These are phyloP conservation scores for Gaeumannomyces tritici DNA, from an alignment of 2,329 filamentous ascomycete species.

Conservation along the genomic window DNA sequence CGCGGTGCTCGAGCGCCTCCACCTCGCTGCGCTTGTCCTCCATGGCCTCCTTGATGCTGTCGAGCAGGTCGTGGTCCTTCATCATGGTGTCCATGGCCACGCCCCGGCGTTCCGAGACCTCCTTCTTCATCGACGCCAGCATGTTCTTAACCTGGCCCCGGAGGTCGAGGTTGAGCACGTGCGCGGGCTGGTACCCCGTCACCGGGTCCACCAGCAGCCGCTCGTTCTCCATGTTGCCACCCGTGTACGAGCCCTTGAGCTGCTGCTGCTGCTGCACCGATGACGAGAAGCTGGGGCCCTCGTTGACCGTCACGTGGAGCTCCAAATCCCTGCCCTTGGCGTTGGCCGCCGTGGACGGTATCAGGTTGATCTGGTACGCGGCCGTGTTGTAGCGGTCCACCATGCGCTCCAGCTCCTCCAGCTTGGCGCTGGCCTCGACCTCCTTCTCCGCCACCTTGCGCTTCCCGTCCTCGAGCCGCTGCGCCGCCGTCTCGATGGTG, in stretches of 20 bases:
- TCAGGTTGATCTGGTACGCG: slow-evolving; percentile 87
- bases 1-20: slow-evolving; percentile 79
- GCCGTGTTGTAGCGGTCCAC: slow-evolving; percentile 90
- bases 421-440: slow-evolving; percentile 69
- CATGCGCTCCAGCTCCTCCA: slow-evolving; percentile 85
- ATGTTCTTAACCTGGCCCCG: slow-evolving; percentile 72
- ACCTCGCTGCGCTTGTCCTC: slow-evolving; percentile 92
- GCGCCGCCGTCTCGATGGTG: slow-evolving; percentile 66
- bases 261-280: slow-evolving; percentile 28
- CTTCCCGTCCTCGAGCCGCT: slow-evolving; percentile 77
- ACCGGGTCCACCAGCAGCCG: slow-evolving; percentile 72
- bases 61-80: slow-evolving; percentile 86
- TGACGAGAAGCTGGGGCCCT: slow-evolving; percentile 65
- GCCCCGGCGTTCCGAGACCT: slow-evolving; percentile 82
- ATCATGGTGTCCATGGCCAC: slow-evolving; percentile 80
- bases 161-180: slow-evolving; percentile 82
- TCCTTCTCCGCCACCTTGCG: slow-evolving; percentile 78
- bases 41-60: slow-evolving; percentile 92
- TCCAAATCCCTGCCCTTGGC: slow-evolving; percentile 82
- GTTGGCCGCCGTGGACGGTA: slow-evolving; percentile 75
- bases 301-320: slow-evolving; percentile 71
- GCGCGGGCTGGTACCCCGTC: slow-evolving; percentile 81
- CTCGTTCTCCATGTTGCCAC: slow-evolving; percentile 46
- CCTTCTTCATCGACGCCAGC: slow-evolving; percentile 71
- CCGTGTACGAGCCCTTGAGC: slow-evolving; percentile 29